Conservation (phyloP, 2,329 filamentous ascomycete genomes). For the Claviceps humidiphila region DNA sequence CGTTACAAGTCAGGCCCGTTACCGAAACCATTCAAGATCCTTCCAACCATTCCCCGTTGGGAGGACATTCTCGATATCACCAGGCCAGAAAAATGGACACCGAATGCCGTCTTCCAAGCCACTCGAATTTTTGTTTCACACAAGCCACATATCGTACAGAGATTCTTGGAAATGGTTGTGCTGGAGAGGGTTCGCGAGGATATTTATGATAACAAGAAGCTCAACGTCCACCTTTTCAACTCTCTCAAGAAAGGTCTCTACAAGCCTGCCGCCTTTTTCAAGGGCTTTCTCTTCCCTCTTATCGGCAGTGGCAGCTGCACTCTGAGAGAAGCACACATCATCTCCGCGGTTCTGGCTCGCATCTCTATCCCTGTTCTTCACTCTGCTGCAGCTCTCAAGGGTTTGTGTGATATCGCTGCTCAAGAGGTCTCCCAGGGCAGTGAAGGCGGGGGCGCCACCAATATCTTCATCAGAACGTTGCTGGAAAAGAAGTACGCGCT, state of each 20-base stretch:
- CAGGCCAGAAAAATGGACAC: slow-evolving; percentile 59
- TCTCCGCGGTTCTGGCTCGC: slow-evolving; percentile 71
- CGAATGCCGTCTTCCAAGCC: slow-evolving; percentile 72
- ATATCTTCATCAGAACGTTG: slow-evolving; percentile 86
- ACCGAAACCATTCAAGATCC: slow-evolving; percentile 94
- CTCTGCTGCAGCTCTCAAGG: slow-evolving; percentile 80
- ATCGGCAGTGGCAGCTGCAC: slow-evolving; percentile 80
- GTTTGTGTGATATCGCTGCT: slow-evolving; percentile 86
- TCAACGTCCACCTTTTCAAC: slow-evolving; percentile 93
- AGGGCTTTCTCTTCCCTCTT: slow-evolving; percentile 85
- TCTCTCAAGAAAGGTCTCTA: slow-evolving; percentile 82
- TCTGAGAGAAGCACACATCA: slow-evolving; percentile 79
- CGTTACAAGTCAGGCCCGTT: slow-evolving; percentile 94
- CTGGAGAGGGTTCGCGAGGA: slow-evolving; percentile 86
- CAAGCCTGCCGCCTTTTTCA: slow-evolving; percentile 93
- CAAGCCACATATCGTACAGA: slow-evolving; percentile 65
- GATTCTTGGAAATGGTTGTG: slow-evolving; percentile 76
- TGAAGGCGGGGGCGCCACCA: slow-evolving; percentile 82
- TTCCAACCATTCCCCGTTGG: slow-evolving; percentile 85
- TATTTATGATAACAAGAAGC: slow-evolving; percentile 84
- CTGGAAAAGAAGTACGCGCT: slow-evolving; percentile 96
- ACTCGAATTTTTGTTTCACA: slow-evolving; percentile 86
- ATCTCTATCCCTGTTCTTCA: slow-evolving; percentile 84
- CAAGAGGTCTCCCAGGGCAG: slow-evolving; percentile 73
- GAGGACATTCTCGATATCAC: slow-evolving; percentile 76